Evolutionary conservation across 148 eudicot species (phyloP).

Genomic region (Camellia granthamiana): DNA sequence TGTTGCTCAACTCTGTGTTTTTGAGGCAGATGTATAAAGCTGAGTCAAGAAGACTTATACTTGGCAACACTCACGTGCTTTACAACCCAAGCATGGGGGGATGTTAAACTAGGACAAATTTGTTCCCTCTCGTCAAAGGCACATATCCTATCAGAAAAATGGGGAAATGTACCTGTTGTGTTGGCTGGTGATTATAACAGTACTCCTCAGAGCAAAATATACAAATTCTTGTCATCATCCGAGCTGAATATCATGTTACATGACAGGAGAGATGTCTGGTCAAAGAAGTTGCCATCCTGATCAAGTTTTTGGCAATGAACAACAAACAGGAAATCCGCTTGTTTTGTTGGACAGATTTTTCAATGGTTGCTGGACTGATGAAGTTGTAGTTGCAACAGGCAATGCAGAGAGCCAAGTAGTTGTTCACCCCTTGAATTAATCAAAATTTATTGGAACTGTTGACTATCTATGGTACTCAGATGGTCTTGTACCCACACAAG

Average conservation of each 20-base stretch:
- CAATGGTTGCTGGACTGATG: constrained; percentile 28
- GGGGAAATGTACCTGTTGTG: constrained; percentile 45
- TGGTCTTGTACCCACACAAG: constrained; percentile 43
- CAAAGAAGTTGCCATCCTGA: constrained; percentile 35
- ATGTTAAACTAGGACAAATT: constrained; percentile 38
- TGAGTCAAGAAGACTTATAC: constrained; percentile 21
- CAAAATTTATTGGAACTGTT: constrained; percentile 46
- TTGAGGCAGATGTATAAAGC: constrained; percentile 31
- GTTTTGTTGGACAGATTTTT: constrained; percentile 23
- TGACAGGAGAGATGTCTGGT: constrained; percentile 48
- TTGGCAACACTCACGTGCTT: constrained; percentile 37
- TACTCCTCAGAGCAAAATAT: constrained; percentile 41
- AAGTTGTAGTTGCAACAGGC: constrained; percentile 31
- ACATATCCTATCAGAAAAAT: constrained; percentile 36
- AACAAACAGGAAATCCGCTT: constrained; percentile 2
- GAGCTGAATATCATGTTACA: constrained; percentile 34
- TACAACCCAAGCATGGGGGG: constrained; percentile 35
- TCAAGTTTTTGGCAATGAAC: constrained; percentile 21
- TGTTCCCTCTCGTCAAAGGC: constrained; percentile 32
- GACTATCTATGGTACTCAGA: constrained; percentile 51
- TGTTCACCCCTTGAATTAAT: constrained; percentile 34
- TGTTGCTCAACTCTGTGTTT: constrained; percentile 38
- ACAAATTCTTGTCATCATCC: constrained; percentile 28
- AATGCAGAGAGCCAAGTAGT: constrained; percentile 9
- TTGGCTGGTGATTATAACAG: constrained; percentile 47